Percentiles rank a stretch among this genome's conserved stretches.
Conservation (phyloP, 2,329 filamentous ascomycete genomes). For the Annulohypoxylon truncatum region DNA sequence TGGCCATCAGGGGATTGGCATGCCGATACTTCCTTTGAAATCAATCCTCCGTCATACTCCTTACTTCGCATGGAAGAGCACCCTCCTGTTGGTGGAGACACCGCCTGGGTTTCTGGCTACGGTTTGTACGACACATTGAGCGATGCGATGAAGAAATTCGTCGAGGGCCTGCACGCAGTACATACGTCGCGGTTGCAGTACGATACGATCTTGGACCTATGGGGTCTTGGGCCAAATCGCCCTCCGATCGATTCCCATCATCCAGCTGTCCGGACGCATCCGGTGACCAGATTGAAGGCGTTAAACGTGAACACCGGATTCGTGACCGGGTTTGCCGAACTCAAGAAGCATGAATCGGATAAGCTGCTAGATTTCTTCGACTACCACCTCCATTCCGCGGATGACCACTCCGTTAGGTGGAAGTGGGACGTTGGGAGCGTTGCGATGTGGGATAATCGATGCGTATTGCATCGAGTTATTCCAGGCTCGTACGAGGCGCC, state of each 20-base stretch:
- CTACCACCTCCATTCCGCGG: slow-evolving; percentile 60
- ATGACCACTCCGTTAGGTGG: slow-evolving; percentile 62
- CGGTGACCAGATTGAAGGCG: slow-evolving; percentile 59
- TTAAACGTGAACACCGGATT: slow-evolving; percentile 61
- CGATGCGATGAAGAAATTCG: slow-evolving; percentile 55
- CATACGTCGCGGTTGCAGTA: slow-evolving; percentile 60
- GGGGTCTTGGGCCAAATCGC: slow-evolving; percentile 55
- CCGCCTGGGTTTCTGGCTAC: slow-evolving; percentile 60
- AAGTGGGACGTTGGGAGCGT: slow-evolving; percentile 62
- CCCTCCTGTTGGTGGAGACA: slow-evolving; percentile 60
- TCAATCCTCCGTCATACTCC: slow-evolving; percentile 63
- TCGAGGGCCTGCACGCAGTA: slow-evolving; percentile 58
- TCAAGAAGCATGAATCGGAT: slow-evolving; percentile 62
- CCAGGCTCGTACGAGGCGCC: slow-evolving; percentile 54
- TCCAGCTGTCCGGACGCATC: slow-evolving; percentile 61
- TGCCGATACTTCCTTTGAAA: slow-evolving; percentile 63
- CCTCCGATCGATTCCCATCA: slow-evolving; percentile 61
- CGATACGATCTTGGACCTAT: slow-evolving; percentile 60
- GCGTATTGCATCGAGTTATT: slow-evolving; percentile 56
- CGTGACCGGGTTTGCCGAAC: slow-evolving; percentile 60
- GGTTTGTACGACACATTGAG: slow-evolving; percentile 60
- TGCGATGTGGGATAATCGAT: slow-evolving; percentile 63
- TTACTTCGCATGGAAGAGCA: slow-evolving; percentile 64
- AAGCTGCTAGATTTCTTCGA: slow-evolving; percentile 59
- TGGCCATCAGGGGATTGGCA: slow-evolving; percentile 61